Conservation (phyloP, 345 rosid genomes). For the Eucalyptus cladocalyx region DNA sequence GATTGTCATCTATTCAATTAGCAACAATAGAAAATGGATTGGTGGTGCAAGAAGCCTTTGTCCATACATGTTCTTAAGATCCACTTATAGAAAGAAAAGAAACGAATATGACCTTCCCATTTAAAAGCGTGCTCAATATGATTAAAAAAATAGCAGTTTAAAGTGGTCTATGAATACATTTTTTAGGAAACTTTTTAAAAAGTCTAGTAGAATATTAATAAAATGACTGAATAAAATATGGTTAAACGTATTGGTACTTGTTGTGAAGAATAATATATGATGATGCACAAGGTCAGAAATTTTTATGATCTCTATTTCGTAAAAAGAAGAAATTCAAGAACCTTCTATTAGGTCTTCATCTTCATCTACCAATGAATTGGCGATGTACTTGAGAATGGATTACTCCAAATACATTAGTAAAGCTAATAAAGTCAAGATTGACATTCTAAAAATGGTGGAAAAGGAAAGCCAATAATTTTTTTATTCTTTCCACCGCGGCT, state of each 20-base stretch:
- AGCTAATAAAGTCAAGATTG: background rate
- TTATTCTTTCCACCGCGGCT: background rate
- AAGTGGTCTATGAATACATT: background rate
- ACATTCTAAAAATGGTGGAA: background rate
- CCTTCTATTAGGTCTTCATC: too few relatives aligned
- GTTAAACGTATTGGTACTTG: too few relatives aligned
- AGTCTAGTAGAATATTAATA: background rate
- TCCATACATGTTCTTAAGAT: background rate
- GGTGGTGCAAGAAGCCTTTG: too few relatives aligned
- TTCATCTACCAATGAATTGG: too few relatives aligned
- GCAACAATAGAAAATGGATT: too few relatives aligned
- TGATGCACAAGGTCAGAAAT: background rate
- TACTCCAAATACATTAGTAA: too few relatives aligned
- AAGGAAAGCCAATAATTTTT: background rate
- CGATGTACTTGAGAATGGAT: too few relatives aligned
- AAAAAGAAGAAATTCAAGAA: too few relatives aligned
- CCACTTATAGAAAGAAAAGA: background rate
- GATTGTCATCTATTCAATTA: background rate
- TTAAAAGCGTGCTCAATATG: background rate
- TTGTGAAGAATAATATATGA: background rate
- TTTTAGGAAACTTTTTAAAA: too few relatives aligned
- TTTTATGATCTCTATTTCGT: background rate
- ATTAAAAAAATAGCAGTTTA: background rate
- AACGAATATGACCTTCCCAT: background rate
- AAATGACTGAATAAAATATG: background rate